Base-by-base conservation (phyloP, 1,284 basidiomycete genomes). In the Xerocomus minutiporus region DNA sequence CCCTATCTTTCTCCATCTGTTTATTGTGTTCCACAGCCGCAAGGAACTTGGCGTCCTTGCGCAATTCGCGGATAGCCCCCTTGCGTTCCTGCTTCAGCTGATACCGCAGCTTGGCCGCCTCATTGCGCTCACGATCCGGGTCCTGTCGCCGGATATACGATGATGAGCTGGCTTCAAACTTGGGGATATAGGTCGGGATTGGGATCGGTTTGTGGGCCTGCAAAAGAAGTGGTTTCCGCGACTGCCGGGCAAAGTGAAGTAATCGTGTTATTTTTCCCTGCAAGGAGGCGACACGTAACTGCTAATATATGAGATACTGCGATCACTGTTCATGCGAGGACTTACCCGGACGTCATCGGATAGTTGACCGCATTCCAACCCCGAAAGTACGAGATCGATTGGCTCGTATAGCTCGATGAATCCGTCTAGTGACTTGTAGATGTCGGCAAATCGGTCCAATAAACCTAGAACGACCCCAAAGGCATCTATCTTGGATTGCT, bases 131-230 rank as follows among this genome's bases (percentile, higher is more conserved):
- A 53, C 84, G 84, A 69, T 99, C 95, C 2, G 97, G 95, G 71
- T 99, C 96, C 65, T 90, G 90, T 52, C 78, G 76, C 51, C 87
- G 88, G 53, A 90, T 77, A 66, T 89, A 91, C 40, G 85, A 90
- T 17, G 91, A 92, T 42, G 84, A 88, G 38, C 84, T 81, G 40
- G 82, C 78, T 65, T 97, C 95, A 72, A 99, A 99, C 69, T 94
- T 95, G 66, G 97, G 97, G 26, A 93, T 80, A 68, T 92, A 94
- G 1, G 93, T 84, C 4, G 93, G 83, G 61, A 99, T 97, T 7
- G 97, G 92, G 49, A 99, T 94, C 2, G 95, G 93, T 67, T 96
- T 97, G 77, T 99, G 97, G 2, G 89, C 81, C 75, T 99, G 97
- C 29, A 99, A 78, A 11, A 78, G 77, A 36, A 99, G 83, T 0